Base-by-base conservation (phyloP, 352 stramenopile genomes). In the Pythium dissimile region DNA sequence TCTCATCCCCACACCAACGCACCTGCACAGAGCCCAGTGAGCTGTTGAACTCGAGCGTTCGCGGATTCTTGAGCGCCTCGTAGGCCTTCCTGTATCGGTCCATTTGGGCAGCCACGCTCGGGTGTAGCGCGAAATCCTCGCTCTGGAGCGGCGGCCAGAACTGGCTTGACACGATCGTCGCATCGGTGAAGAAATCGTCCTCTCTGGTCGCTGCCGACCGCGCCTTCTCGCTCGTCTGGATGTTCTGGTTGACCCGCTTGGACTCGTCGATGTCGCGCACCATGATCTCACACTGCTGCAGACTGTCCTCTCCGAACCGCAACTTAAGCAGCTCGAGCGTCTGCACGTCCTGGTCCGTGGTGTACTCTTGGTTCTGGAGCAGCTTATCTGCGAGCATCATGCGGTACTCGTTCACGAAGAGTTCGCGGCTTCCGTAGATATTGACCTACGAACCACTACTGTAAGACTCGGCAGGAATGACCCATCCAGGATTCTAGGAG, bases 351-450 rank as follows among this genome's bases (percentile, higher is more conserved):
- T 86, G 80, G 63, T 98, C 95, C 0, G 95, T 98, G 62, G 98
- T 78, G 64, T 95, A 99, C 35, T 97, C 81, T 7, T 95, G 69
- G 67, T 97, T 98, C 11, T 87, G 74, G 13, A 99, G 75, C 18
- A 99, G 71, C 59, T 98, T 98, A 66, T 99, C 96, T 0, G 95
- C 96, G 24, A 99, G 74, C 92, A 99, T 98, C 59, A 98, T 80
- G 18, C 96, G 77, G 67, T 99, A 99, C 72, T 99, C 97, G 72
- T 97, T 97, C n/a, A 99, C 95, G 73, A 99, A 99, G 15, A 99
- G 67, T 62, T 99, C 96, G 44, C 97, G 97, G 62, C 90, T 98
- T 37, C 96, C 97, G 70, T 99, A 99, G 58, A 99, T 99, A 41
- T 97, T 97, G 13, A 89, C 80, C 80, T 89, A 56, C 4, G 34